Percentiles rank a stretch among this genome's conserved stretches.
These are phyloP conservation scores for Fusarium sp. DNA, from an alignment of 2,329 filamentous ascomycete genomes.

Conservation along the genomic window DNA sequence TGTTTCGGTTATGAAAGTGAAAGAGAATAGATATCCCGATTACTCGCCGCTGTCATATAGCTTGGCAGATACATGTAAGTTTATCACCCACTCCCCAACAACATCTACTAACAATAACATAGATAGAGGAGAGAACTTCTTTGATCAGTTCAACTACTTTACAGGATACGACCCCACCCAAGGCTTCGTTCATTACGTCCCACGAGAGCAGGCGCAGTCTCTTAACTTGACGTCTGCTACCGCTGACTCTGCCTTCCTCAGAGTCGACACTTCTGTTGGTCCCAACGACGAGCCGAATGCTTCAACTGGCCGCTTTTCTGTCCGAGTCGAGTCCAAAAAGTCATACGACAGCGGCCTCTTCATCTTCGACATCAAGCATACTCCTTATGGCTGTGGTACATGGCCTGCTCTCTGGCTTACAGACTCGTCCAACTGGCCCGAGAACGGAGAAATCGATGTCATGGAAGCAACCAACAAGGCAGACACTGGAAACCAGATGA, in stretches of 20 bases:
- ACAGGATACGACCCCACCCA: conserved; percentile 61
- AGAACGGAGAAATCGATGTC: conserved; percentile 73
- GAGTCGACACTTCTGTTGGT: conserved; percentile 70
- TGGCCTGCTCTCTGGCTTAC: conserved; percentile 76
- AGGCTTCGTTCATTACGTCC: conserved; percentile 68
- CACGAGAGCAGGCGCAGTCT: conserved; percentile 54
- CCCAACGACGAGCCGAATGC: conserved; percentile 61
- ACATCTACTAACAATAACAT: conserved; percentile 5
- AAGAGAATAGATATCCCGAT: conserved; percentile 60
- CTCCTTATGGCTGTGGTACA: conserved; percentile 71
- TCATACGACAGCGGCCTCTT: conserved; percentile 74
- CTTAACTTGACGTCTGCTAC: conserved; percentile 73
- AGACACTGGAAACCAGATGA: conserved; percentile 67
- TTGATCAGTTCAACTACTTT: conserved; percentile 67
- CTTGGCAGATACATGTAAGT: conserved; percentile 63
- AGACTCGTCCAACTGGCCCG: conserved; percentile 71
- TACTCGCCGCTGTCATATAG: conserved; percentile 62
- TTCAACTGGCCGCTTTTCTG: conserved; percentile 70
- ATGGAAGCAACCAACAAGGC: conserved; percentile 70
- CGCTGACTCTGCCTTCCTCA: conserved; percentile 64
- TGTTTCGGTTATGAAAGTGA: conserved; percentile 56
- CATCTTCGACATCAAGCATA: conserved; percentile 74
- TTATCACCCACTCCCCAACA: not conserved
- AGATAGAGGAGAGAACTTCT: conserved; percentile 65
- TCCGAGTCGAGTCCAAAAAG: conserved; percentile 70